phyloP scores from a whole-genome alignment of 2,329 filamentous ascomycete species.

The Arthrobotrys entomopaga region DNA sequence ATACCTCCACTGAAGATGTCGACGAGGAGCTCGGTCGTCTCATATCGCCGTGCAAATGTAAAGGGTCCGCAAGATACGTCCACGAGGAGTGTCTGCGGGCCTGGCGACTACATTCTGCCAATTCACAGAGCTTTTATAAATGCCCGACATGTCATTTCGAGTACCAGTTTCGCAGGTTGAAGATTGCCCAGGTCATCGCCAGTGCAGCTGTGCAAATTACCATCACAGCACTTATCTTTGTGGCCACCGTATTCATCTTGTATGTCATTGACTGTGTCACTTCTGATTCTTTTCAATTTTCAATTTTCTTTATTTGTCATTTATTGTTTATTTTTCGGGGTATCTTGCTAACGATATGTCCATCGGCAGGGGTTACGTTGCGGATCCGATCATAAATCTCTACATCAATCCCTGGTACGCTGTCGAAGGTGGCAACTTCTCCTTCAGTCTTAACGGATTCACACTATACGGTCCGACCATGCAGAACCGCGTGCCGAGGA shows the following conservation, averaged over 20 bases:
- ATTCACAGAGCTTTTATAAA: conserved; percentile 80
- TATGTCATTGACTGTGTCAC: conserved; percentile 15
- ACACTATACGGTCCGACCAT: conserved; percentile 32
- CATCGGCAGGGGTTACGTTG: conserved; percentile 80
- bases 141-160: conserved; percentile 88
- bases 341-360: conserved; percentile 61
- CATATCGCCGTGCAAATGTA: conserved; percentile 90
- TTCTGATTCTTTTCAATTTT: not conserved
- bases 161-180: conserved; percentile 81
- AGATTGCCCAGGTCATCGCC: conserved; percentile 65
- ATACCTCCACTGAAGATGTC: conserved; percentile 65
- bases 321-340: not conserved
- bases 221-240: conserved; percentile 77
- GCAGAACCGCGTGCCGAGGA: conserved; percentile 9
- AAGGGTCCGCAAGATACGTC: conserved; percentile 90
- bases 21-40: conserved; percentile 79
- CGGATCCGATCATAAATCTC: conserved; percentile 89
- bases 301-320: not conserved
- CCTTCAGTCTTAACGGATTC: conserved; percentile 40
- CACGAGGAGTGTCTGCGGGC: conserved; percentile 87
- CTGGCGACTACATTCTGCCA: conserved; percentile 80
- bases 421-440: conserved; percentile 53
- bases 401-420: conserved; percentile 75
- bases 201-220: conserved; percentile 74
- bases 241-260: conserved; percentile 71